Conservation (phyloP, 306 rosid species). For the Prunus salicina region DNA sequence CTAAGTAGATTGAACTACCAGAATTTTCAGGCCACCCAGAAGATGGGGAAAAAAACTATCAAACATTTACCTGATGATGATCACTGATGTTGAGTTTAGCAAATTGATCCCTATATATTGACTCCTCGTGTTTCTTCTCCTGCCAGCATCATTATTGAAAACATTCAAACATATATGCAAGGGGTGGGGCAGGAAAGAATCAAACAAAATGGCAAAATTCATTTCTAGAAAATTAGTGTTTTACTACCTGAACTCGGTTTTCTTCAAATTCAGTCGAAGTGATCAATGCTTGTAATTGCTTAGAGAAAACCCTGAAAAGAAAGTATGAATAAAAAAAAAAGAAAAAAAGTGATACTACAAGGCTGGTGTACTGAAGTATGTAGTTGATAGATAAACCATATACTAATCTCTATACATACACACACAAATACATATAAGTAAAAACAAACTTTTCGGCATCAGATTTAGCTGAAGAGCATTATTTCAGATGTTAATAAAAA, state of each 20-base stretch:
- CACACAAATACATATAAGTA: neutral
- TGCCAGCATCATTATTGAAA: conserved; percentile 37
- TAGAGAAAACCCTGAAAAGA: conserved; percentile 61
- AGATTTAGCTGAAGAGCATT: neutral
- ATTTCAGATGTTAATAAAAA: neutral
- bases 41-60: neutral
- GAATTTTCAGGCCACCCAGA: conserved; percentile 5
- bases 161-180: conserved; percentile 21
- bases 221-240: conserved; percentile 21
- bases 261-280: conserved; percentile 50
- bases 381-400: neutral
- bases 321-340: conserved; percentile 3
- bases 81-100: conserved; percentile 53
- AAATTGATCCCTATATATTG: conserved; percentile 57
- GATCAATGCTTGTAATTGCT: conserved; percentile 57
- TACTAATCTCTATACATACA: neutral
- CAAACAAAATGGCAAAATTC: conserved; percentile 12
- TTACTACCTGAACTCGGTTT: conserved; percentile 73
- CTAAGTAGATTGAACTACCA: neutral
- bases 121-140: conserved; percentile 52
- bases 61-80: conserved; percentile 43
- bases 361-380: conserved; percentile 5
- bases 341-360: neutral
- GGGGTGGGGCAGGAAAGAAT: conserved; percentile 7
- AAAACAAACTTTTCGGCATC: neutral